Evolutionary conservation across 176 grass and related monocot genomes (phyloP).

Genomic region (Poa pratensis): DNA sequence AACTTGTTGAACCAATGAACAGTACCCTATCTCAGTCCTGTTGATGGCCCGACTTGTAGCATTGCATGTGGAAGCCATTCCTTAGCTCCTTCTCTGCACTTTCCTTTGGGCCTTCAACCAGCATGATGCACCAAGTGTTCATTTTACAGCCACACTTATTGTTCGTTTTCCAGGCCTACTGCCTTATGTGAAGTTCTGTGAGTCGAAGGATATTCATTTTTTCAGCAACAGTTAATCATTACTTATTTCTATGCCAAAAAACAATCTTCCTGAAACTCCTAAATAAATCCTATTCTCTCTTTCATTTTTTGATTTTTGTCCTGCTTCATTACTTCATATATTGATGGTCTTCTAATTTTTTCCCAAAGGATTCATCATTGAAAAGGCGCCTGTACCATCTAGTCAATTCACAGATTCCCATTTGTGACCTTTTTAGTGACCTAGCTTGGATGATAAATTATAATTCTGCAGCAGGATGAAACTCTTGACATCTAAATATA

Average conservation of each 20-base stretch:
- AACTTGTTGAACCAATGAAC: background rate
- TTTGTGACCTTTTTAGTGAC: background rate
- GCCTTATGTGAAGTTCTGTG: background rate
- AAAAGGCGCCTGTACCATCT: background rate
- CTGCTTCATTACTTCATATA: background rate
- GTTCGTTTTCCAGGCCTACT: background rate
- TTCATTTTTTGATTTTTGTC: background rate
- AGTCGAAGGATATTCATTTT: background rate
- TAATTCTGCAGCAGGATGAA: background rate
- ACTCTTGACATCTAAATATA: background rate
- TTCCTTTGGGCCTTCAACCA: background rate
- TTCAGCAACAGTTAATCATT: background rate
- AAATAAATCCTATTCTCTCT: background rate
- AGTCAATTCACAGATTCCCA: background rate
- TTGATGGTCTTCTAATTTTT: background rate
- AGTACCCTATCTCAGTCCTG: background rate
- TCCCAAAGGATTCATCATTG: background rate
- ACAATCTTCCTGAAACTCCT: background rate
- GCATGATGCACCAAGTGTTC: background rate
- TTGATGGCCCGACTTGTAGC: slow-evolving; percentile 8
- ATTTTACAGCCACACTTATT: background rate
- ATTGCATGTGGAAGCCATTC: slow-evolving; percentile 6
- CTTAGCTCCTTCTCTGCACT: background rate
- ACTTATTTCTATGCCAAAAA: background rate
- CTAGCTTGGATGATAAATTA: background rate